Conservation (phyloP, 2,329 filamentous ascomycete species). For the Meredithiella fracta region DNA sequence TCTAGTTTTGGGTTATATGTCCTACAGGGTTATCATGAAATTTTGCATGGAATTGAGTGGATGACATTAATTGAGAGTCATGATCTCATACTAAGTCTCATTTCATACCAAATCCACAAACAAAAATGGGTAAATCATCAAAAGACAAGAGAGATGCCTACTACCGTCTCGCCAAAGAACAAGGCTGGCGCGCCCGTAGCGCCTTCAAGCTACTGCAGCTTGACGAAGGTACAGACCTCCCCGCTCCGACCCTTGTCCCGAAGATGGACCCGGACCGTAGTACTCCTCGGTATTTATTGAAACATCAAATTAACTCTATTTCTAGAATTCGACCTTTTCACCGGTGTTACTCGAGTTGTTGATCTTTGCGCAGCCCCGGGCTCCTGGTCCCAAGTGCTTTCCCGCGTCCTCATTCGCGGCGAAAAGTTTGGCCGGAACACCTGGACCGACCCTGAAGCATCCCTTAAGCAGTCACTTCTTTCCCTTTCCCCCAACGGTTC, state of each 20-base stretch:
- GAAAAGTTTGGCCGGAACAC: slow-evolving; percentile 75
- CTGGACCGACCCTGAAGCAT: slow-evolving; percentile 71
- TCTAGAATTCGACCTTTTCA: slow-evolving; percentile 82
- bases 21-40: background rate
- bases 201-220: slow-evolving; percentile 96
- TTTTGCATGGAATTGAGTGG: background rate
- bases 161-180: slow-evolving; percentile 93
- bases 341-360: slow-evolving; percentile 77
- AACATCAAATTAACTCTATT: slow-evolving; percentile 1
- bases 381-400: slow-evolving; percentile 94
- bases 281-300: too few relatives aligned
- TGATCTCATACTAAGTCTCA: background rate
- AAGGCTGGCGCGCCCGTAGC: slow-evolving; percentile 91
- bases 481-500: slow-evolving; percentile 10
- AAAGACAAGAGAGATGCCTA: slow-evolving; percentile 98
- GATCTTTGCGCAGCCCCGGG: slow-evolving; percentile 92
- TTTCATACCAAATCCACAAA: background rate
- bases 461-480: slow-evolving; percentile 25
- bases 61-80: background rate
- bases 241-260: slow-evolving; percentile 8
- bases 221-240: slow-evolving; percentile 45
- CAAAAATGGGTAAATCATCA: slow-evolving; percentile 78
- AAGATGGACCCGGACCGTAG: too few relatives aligned
- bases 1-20: background rate
- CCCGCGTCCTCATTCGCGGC: slow-evolving; percentile 79